Conservation (phyloP, 1,284 basidiomycete genomes). For the Rhodotorula sp. region DNA sequence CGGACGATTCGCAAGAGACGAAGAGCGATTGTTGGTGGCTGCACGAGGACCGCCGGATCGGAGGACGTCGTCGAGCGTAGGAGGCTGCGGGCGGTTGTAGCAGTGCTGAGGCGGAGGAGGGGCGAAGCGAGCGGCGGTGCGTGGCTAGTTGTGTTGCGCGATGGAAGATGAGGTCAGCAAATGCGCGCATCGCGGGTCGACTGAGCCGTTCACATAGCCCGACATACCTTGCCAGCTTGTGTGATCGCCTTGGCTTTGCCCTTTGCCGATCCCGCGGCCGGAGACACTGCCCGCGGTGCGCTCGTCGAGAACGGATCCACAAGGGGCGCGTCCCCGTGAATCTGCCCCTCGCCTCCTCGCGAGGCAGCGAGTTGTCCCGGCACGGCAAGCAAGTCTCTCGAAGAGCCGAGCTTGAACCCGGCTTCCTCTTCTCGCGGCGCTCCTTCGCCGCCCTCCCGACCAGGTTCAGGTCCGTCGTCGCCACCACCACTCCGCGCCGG, state of each 20-base stretch:
- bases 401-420: constrained; percentile 20
- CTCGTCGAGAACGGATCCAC: constrained; percentile 31
- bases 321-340: neutral
- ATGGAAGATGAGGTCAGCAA: neutral
- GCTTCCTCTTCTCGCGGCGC: neutral
- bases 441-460: constrained; percentile 1
- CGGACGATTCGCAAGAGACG: constrained; percentile 12
- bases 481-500: too few relatives aligned
- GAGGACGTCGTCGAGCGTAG: neutral
- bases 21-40: neutral
- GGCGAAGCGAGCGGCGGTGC: constrained; percentile 7
- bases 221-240: constrained; percentile 17
- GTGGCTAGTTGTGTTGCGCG: neutral
- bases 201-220: too few relatives aligned
- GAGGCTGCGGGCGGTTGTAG: constrained; percentile 9
- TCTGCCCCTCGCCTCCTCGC: neutral
- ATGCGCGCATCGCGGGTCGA: neutral
- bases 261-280: constrained; percentile 14
- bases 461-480: neutral
- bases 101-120: constrained; percentile 15
- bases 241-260: constrained; percentile 27
- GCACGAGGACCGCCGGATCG: neutral
- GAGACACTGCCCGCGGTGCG: constrained; percentile 27
- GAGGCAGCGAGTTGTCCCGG: neutral
- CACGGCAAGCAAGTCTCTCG: constrained; percentile 16